These are phyloP conservation scores for Cucumis melo DNA, from an alignment of 306 rosid genomes.

Conservation along the genomic window DNA sequence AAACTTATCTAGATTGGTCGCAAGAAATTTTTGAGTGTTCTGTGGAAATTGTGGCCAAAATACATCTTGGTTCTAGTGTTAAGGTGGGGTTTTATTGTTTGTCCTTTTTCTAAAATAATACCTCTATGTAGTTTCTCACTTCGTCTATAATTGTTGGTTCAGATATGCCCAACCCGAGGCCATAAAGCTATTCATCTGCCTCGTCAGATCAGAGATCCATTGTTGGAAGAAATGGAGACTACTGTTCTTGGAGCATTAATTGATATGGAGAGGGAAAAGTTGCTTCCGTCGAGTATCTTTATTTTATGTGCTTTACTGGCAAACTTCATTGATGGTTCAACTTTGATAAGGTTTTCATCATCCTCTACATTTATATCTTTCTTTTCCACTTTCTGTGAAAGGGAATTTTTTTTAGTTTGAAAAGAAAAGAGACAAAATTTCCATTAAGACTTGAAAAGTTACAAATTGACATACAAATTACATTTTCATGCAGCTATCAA, in stretches of 20 bases:
- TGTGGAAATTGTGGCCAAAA: conserved; percentile 51
- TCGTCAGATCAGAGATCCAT: conserved; percentile 48
- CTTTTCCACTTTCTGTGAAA: background rate
- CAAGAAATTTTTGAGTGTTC: conserved; percentile 61
- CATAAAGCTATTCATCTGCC: conserved; percentile 42
- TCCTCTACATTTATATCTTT: background rate
- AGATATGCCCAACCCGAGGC: conserved; percentile 36
- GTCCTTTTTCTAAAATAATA: conserved; percentile 7
- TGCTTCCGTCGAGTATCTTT: conserved; percentile 44
- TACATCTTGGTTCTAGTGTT: conserved; percentile 29
- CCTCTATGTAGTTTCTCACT: conserved; percentile 3
- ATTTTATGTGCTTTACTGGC: conserved; percentile 53
- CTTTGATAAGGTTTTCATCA: conserved; percentile 44
- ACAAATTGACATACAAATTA: background rate
- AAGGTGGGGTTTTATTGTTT: conserved; percentile 39
- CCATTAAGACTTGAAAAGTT: background rate
- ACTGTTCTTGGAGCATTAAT: conserved; percentile 39
- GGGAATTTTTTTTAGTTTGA: background rate
- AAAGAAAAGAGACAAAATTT: background rate
- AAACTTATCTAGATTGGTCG: conserved; percentile 29
- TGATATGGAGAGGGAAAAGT: conserved; percentile 34
- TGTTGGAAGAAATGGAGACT: conserved; percentile 62
- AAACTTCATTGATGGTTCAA: conserved; percentile 47
- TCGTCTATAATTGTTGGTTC: conserved; percentile 6
- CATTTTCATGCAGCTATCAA: background rate